Base-by-base conservation (phyloP, 768 basidiomycete genomes). In the Pulveroboletus sp. region DNA sequence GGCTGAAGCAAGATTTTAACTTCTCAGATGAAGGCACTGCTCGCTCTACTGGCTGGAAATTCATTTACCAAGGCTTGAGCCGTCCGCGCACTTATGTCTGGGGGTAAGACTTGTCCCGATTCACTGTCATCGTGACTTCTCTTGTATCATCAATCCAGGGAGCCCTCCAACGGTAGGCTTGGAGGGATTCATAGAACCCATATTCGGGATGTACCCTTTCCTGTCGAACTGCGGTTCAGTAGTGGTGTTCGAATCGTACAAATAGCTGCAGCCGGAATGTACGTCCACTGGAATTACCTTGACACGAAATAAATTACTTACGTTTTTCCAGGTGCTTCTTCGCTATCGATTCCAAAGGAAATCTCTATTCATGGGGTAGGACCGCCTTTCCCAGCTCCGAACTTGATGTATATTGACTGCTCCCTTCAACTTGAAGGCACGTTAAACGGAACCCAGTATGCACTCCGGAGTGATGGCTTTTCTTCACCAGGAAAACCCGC, bases 221-320 rank as follows among this genome's bases (percentile, higher is more conserved):
- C 92, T 1, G 68, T 75, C 4, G 76, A 80, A 53, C 73, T 93
- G 36, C 69, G 65, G 35, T 73, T 92, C 39, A 56, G 44, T 35
- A 79, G 80, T 13, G 76, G 76, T 27, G 76, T 71, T 16, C 78
- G 81, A 12, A 78, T 93, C 47, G 87, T 93, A 32, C 79, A 73
- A 51, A 71, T 94, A 35, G 78, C 81, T 34, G 88, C 91, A 1
- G 85, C 89, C 17, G 93, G 93, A 61, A 92, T 87, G 91, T 89
- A 60, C 54, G 82, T 68, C 27, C 23, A 44, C 47, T 38, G 6
- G 32, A 34, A 27, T 43, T 36, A n/a, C 40, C 20, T 42, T 32
- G 29, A 52, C 44, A 6, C 22, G 26, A 40, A 43, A 39, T 51
- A 41, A 24, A 2, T 34, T 46, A 47, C 35, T 41, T 2, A 43